phyloP scores from a whole-genome alignment of 1,284 basidiomycete species.

The Pterulicium gracile region DNA sequence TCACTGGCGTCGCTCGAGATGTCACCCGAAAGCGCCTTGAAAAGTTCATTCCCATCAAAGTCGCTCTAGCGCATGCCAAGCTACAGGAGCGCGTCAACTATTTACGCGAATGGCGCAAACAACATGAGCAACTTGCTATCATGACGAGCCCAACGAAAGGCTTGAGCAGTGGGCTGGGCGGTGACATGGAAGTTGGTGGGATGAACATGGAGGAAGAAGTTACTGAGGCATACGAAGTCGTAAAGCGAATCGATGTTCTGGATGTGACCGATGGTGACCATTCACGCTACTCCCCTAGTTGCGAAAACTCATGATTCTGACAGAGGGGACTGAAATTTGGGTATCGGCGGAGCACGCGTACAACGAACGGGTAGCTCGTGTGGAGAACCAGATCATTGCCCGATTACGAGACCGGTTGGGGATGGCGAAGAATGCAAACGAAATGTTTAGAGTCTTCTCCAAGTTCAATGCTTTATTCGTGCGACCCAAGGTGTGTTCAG shows the following conservation, averaged over 20 bases:
- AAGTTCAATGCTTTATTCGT: slow-evolving; percentile 98
- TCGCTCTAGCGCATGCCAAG: slow-evolving; percentile 83
- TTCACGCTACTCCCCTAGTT: background rate
- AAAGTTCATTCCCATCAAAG: slow-evolving; percentile 96
- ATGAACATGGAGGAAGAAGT: slow-evolving; percentile 99
- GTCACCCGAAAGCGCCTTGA: slow-evolving; percentile 87
- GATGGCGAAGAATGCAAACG: slow-evolving; percentile 94
- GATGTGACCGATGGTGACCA: slow-evolving; percentile 79
- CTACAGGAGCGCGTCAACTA: slow-evolving; percentile 86
- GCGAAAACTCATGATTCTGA: slow-evolving; percentile 6
- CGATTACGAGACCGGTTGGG: slow-evolving; percentile 85
- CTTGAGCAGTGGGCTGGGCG: slow-evolving; percentile 39
- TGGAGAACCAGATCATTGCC: slow-evolving; percentile 98
- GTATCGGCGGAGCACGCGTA: slow-evolving; percentile 94
- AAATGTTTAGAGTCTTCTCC: slow-evolving; percentile 98
- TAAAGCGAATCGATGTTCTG: slow-evolving; percentile 93
- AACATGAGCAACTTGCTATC: slow-evolving; percentile 93
- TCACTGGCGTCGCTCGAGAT: slow-evolving; percentile 94
- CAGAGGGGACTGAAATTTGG: slow-evolving; percentile 98
- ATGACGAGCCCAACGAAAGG: slow-evolving; percentile 96
- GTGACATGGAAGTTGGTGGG: slow-evolving; percentile 61
- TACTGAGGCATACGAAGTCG: slow-evolving; percentile 86
- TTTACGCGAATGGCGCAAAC: slow-evolving; percentile 87
- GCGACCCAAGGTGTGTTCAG: slow-evolving; percentile 86
- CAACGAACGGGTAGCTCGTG: slow-evolving; percentile 93